Evolutionary conservation across 768 basidiomycete genomes (phyloP), one percentile per base, ranked within the genome.

Genomic region (Phaffia australis): DNA sequence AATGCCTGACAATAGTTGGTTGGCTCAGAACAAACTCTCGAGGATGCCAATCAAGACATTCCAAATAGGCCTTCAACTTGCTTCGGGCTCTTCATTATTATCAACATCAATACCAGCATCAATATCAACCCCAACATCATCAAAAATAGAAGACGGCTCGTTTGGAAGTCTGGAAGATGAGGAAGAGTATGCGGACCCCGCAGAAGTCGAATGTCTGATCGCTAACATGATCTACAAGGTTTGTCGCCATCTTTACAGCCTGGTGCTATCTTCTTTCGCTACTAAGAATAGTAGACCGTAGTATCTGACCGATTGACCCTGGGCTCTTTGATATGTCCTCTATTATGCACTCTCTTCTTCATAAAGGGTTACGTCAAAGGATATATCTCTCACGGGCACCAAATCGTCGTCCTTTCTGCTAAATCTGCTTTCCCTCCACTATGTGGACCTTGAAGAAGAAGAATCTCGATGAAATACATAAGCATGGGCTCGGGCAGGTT

Each of bases 311-410:
- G 9, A 14, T 29, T 27, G 6, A 5, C 21, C 2, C 14, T 60
- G 15, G 0, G n/a, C 16, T 29, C 23, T 46, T 25, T 46, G 18
- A 47, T 46, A 29, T 9, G 6, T 46, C 58, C 35, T 11, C 58
- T 35, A 27, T 25, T 4, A 9, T 16, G 16, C 19, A 27, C 58
- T 9, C 15, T 7, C 60, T n/a, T 19, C 42, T 42, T 23, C 42
- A 21, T 16, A 15, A 66, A 80, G 78, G 88, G 88, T 23, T 89
- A 85, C 75, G 86, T 98, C 77, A 83, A 88, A 60, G 95, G 95
- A 11, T 99, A 98, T 76, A 92, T 99, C 72, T 91, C 90, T 59
- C 95, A 99, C 73, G 89, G 88, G 74, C 88, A 88, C 76, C 87
- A 89, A 78, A 89, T 87, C 83, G 89, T 97, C 5, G 95, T 99